phyloP scores from a whole-genome alignment of 2,329 filamentous ascomycete species.

The Botrytis medusae region DNA sequence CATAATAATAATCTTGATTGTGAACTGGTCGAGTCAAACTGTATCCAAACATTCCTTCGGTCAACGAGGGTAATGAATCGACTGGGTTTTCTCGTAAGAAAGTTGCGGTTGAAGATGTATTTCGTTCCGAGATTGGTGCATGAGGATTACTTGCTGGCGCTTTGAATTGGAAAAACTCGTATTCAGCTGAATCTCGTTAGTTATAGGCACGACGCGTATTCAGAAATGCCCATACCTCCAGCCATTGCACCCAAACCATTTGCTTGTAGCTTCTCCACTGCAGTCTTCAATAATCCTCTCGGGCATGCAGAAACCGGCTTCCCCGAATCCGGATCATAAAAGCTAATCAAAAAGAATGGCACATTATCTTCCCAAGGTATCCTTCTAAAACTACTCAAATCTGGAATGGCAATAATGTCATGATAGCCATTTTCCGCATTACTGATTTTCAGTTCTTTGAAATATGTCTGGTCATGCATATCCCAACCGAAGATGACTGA shows the following conservation, averaged over 20 bases:
- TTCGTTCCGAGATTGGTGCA: constrained; percentile 52
- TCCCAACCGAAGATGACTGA: constrained; percentile 96
- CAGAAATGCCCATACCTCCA: constrained; percentile 61
- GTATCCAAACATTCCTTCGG: constrained; percentile 96
- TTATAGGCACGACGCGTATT: constrained; percentile 9
- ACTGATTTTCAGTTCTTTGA: constrained; percentile 79
- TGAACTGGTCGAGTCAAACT: constrained; percentile 82
- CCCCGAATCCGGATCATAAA: constrained; percentile 76
- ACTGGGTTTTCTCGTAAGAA: constrained; percentile 75
- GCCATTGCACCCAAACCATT: constrained; percentile 83
- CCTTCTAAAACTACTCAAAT: constrained; percentile 73
- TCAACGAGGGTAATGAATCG: constrained; percentile 72
- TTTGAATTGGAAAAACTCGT: constrained; percentile 92
- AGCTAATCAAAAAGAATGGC: constrained; percentile 82
- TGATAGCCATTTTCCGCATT: constrained; percentile 89
- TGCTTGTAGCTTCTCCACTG: constrained; percentile 64
- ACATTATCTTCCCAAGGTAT: constrained; percentile 91
- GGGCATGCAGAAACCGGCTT: constrained; percentile 75
- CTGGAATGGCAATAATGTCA: constrained; percentile 79
- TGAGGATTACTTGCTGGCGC: constrained; percentile 53
- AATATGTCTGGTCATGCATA: constrained; percentile 92
- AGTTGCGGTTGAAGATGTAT: constrained; percentile 67
- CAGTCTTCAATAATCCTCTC: constrained; percentile 68
- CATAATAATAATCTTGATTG: constrained; percentile 91
- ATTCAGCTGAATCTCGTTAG: constrained; percentile 64